Conservation (phyloP, 805 yeast species). For the Cyberlindnera euphorbiae region DNA sequence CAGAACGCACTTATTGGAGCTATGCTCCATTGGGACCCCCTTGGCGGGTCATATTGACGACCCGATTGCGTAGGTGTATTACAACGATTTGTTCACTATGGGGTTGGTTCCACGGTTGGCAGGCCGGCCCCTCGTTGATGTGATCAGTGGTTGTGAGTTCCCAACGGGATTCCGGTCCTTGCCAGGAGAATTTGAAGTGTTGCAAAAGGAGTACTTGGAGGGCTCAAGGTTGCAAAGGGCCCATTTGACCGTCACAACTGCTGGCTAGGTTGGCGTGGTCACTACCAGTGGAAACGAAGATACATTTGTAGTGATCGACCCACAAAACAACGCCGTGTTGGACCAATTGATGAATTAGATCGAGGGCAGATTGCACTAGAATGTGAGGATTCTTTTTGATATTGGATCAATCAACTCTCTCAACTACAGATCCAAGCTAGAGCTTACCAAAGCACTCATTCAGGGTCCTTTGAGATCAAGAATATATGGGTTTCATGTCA, state of each 20-base stretch:
- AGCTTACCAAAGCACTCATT: conserved; percentile 1
- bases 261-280: conserved; percentile 11
- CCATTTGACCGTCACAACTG: conserved; percentile 6
- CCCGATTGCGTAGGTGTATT: conserved; percentile 13
- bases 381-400: conserved; percentile 5
- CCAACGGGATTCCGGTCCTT: conserved; percentile 4
- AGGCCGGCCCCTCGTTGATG: conserved; percentile 5
- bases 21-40: not conserved
- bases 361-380: not conserved
- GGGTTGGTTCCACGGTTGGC: conserved; percentile 4
- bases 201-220: conserved; percentile 2
- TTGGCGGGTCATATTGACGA: conserved; percentile 7
- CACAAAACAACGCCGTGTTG: not conserved
- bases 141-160: conserved; percentile 3
- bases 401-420: conserved; percentile 1
- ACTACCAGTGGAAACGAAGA: conserved; percentile 7
- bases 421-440: conserved; percentile 3
- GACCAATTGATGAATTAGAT: not conserved
- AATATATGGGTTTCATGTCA: conserved; percentile 8
- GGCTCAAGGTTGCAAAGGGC: conserved; percentile 1
- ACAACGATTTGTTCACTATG: conserved; percentile 10
- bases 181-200: not conserved
- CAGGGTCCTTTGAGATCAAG: not conserved
- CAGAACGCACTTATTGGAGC: conserved; percentile 6
- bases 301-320: conserved; percentile 3